A percentile compares a stretch with the other conserved stretches of the same genome.
Conservation (phyloP, 352 stramenopile species). For the Phytophthora fragariaefolia region DNA sequence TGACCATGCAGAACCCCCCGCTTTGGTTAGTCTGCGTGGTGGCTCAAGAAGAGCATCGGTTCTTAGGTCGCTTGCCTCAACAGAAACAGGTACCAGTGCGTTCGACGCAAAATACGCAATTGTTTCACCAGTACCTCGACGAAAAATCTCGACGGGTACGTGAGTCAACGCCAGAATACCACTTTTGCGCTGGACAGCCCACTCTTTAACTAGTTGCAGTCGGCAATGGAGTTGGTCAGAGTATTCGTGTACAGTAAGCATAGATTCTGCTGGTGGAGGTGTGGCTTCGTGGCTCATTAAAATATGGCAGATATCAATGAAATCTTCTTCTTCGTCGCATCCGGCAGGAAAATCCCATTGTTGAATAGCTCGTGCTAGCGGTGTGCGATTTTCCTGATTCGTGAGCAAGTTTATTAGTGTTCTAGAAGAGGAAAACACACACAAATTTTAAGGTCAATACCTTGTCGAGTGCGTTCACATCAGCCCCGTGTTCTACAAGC, state of each 20-base stretch:
- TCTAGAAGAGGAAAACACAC: neutral
- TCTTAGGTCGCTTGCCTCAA: slow-evolving; percentile 15
- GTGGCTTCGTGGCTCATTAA: slow-evolving; percentile 34
- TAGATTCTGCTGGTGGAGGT: neutral
- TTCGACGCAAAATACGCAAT: slow-evolving; percentile 28
- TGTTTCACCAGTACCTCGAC: slow-evolving; percentile 20
- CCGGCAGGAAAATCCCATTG: slow-evolving; percentile 27
- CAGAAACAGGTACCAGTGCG: slow-evolving; percentile 9
- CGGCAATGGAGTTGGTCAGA: slow-evolving; percentile 17
- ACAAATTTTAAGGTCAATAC: neutral
- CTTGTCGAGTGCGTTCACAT: slow-evolving; percentile 32
- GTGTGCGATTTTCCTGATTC: slow-evolving; percentile 29
- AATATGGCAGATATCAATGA: slow-evolving; percentile 37
- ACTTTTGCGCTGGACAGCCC: slow-evolving; percentile 24
- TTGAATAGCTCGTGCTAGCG: slow-evolving; percentile 21
- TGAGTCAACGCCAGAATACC: slow-evolving; percentile 24
- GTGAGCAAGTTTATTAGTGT: neutral
- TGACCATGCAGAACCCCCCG: slow-evolving; percentile 16
- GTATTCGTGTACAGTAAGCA: slow-evolving; percentile 7
- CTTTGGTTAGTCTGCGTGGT: slow-evolving; percentile 14
- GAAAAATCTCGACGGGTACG: slow-evolving; percentile 36
- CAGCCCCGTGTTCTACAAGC: slow-evolving; percentile 30
- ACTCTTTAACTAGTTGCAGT: slow-evolving; percentile 34
- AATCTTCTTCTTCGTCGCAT: slow-evolving; percentile 31
- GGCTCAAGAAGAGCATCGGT: slow-evolving; percentile 15